Percentiles rank a stretch among this genome's conserved stretches.
Conservation (phyloP, 345 rosid genomes). For the Carallia brachiata region DNA sequence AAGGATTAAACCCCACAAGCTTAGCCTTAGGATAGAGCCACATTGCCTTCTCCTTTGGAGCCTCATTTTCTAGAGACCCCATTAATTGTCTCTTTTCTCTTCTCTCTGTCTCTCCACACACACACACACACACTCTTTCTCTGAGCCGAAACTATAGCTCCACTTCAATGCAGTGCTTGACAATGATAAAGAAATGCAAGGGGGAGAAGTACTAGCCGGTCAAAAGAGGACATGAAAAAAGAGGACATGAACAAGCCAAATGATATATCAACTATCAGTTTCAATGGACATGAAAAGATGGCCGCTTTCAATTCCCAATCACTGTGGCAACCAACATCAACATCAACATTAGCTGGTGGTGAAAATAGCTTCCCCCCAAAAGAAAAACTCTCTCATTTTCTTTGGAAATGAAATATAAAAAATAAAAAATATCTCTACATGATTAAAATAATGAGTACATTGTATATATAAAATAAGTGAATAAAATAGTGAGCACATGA, state of each 20-base stretch:
- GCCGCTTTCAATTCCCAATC: slow-evolving; percentile 71
- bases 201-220: slow-evolving; percentile 22
- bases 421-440: too few relatives aligned
- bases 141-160: not conserved
- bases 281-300: slow-evolving; percentile 82
- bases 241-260: slow-evolving; percentile 44
- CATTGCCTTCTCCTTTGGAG: slow-evolving; percentile 56
- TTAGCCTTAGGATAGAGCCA: slow-evolving; percentile 67
- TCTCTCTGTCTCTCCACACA: not conserved
- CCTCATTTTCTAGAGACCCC: slow-evolving; percentile 45
- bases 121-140: not conserved
- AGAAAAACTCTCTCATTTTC: not conserved
- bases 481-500: too few relatives aligned
- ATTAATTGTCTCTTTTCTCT: slow-evolving; percentile 9
- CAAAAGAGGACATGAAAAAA: slow-evolving; percentile 41
- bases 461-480: too few relatives aligned
- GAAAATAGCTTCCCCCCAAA: not conserved
- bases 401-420: not conserved
- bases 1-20: slow-evolving; percentile 54
- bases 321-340: slow-evolving; percentile 61
- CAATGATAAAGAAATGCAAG: slow-evolving; percentile 23
- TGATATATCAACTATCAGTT: slow-evolving; percentile 65
- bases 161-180: slow-evolving; percentile 21
- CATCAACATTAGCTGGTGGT: slow-evolving; percentile 30
- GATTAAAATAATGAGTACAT: too few relatives aligned